These are phyloP conservation scores for Tirmania nivea DNA, from an alignment of 495 filamentous ascomycete species.

Conservation along the genomic window DNA sequence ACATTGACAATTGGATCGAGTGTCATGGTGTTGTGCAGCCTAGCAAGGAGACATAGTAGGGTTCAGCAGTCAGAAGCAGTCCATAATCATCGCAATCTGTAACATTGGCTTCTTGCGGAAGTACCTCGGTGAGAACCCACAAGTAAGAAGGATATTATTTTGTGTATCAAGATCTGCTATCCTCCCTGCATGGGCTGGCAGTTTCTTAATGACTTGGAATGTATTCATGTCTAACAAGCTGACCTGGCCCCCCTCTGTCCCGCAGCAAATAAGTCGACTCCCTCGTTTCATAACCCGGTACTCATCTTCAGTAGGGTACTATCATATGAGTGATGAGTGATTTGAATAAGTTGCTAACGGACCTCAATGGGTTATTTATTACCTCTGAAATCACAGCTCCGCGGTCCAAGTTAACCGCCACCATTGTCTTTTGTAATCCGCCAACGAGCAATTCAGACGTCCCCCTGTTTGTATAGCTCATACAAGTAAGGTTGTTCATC, in stretches of 20 bases:
- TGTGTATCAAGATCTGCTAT: slow-evolving; percentile 93
- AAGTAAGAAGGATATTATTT: slow-evolving; percentile 77
- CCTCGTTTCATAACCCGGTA: slow-evolving; percentile 83
- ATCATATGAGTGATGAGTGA: background rate
- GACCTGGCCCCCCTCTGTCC: slow-evolving; percentile 61
- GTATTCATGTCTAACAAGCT: slow-evolving; percentile 62
- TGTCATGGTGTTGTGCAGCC: slow-evolving; percentile 22
- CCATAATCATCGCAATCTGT: background rate
- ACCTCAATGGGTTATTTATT: slow-evolving; percentile 7
- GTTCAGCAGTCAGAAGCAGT: background rate
- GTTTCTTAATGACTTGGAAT: slow-evolving; percentile 57
- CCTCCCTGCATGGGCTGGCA: slow-evolving; percentile 63
- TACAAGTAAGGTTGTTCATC: slow-evolving; percentile 69
- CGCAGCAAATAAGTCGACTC: slow-evolving; percentile 65
- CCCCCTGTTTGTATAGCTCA: slow-evolving; percentile 77
- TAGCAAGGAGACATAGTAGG: slow-evolving; percentile 15
- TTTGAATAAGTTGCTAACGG: slow-evolving; percentile 2
- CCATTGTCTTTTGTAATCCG: slow-evolving; percentile 69
- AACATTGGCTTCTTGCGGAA: slow-evolving; percentile 10
- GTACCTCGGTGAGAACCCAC: slow-evolving; percentile 66
- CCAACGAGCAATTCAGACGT: slow-evolving; percentile 65
- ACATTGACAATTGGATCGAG: slow-evolving; percentile 84
- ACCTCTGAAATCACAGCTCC: slow-evolving; percentile 54
- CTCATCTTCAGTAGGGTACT: slow-evolving; percentile 47
- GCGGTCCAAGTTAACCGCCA: slow-evolving; percentile 72